phyloP scores from a whole-genome alignment of 1,139 yeast species.

The Geotrichum australiense region DNA sequence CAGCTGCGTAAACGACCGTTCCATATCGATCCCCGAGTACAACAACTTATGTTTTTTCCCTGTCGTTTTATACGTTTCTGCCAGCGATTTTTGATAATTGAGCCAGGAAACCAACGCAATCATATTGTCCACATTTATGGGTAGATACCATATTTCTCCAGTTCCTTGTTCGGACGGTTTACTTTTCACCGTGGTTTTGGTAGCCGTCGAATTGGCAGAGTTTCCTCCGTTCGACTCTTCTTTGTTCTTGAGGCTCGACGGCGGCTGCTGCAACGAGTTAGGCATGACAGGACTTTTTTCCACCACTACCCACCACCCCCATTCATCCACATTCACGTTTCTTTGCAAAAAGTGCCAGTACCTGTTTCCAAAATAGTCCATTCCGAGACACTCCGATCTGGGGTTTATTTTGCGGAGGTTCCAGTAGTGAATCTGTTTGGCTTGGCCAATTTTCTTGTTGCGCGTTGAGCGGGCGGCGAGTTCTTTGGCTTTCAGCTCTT shows the following conservation, averaged over 20 bases:
- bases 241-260: constrained; percentile 3
- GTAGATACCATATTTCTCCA: constrained; percentile 13
- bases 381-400: constrained; percentile 33
- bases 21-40: constrained; percentile 8
- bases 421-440: constrained; percentile 27
- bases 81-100: constrained; percentile 12
- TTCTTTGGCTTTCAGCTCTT: constrained; percentile 21
- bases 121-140: constrained; percentile 4
- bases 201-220: not conserved
- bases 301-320: constrained; percentile 17
- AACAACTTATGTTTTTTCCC: constrained; percentile 8
- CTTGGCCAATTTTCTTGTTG: constrained; percentile 24
- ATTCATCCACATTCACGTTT: constrained; percentile 23
- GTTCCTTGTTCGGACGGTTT: constrained; percentile 11
- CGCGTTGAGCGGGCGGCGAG: constrained; percentile 24
- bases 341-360: constrained; percentile 37
- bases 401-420: constrained; percentile 27
- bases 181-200: not conserved
- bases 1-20: not conserved
- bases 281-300: constrained; percentile 15
- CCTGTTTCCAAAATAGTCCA: constrained; percentile 32
- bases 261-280: constrained; percentile 7
- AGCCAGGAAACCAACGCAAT: constrained; percentile 7
- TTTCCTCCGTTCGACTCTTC: constrained; percentile 1
- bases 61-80: constrained; percentile 3